Percentiles rank a stretch among this genome's conserved stretches.
phyloP scores from a whole-genome alignment of 345 rosid genomes.

The Populus pruinosa region DNA sequence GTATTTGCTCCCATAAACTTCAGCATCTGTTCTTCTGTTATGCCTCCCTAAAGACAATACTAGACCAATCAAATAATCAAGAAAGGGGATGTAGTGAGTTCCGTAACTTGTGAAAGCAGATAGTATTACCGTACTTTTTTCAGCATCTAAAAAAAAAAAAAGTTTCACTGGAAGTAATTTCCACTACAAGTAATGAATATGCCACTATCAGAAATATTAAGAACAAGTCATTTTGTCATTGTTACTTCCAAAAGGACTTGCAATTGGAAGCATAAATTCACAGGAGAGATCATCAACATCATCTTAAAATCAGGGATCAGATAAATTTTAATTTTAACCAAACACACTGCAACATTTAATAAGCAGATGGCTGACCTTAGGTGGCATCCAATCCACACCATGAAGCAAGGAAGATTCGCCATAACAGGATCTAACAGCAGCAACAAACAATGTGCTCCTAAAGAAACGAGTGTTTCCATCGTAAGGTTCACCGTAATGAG shows the following conservation, averaged over 20 bases:
- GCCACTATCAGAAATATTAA: slow-evolving; percentile 2
- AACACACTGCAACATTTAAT: slow-evolving; percentile 1
- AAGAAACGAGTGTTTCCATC: slow-evolving; percentile 96
- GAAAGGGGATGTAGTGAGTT: slow-evolving; percentile 4
- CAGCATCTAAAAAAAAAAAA: not conserved
- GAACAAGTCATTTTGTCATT: too few species aligned
- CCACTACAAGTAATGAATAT: slow-evolving; percentile 2
- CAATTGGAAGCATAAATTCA: slow-evolving; percentile 9
- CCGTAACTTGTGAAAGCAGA: slow-evolving; percentile 4
- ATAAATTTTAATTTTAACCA: not conserved
- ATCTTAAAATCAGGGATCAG: not conserved
- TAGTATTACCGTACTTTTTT: slow-evolving; percentile 8
- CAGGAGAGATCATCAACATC: not conserved
- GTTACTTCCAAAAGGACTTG: not conserved
- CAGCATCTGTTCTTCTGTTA: slow-evolving; percentile 96
- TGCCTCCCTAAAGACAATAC: slow-evolving; percentile 58
- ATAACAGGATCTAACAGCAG: slow-evolving; percentile 92
- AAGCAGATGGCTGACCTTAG: slow-evolving; percentile 48
- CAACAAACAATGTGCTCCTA: slow-evolving; percentile 80
- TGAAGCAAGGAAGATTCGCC: slow-evolving; percentile 94
- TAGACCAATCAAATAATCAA: slow-evolving; percentile 11
- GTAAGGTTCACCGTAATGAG: slow-evolving; percentile 98
- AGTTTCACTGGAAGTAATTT: slow-evolving; percentile 6
- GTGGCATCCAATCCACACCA: slow-evolving; percentile 99
- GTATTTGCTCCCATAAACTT: slow-evolving; percentile 95